Evolutionary conservation across 371 early-diverging fungal genomes (phyloP).

Genomic region (Entomophthora muscae): DNA sequence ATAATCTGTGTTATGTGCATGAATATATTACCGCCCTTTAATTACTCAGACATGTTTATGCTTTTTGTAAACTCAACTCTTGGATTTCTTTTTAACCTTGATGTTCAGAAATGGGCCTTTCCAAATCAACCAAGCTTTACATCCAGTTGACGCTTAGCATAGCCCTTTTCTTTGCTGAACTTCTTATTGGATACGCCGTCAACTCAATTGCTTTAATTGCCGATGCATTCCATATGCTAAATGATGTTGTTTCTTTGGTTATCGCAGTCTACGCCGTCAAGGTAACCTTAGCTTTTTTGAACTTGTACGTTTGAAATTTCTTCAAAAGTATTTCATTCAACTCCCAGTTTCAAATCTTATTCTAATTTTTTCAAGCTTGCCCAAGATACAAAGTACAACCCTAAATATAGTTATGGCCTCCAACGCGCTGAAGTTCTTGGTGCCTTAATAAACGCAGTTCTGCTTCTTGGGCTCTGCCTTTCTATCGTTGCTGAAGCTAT

Average conservation of each 20-base stretch:
- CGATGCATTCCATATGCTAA: conserved; percentile 86
- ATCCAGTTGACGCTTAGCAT: conserved; percentile 43
- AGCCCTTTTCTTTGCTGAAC: conserved; percentile 54
- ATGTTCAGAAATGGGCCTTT: conserved; percentile 11
- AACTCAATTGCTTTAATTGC: conserved; percentile 74
- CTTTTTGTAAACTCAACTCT: too few species aligned
- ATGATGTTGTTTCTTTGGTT: conserved; percentile 58
- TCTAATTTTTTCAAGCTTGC: conserved; percentile 19
- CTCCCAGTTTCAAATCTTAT: too few species aligned
- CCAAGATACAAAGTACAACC: conserved; percentile 23
- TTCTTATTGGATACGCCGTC: conserved; percentile 54
- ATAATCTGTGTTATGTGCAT: too few species aligned
- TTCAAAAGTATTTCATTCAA: too few species aligned
- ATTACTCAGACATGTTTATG: too few species aligned
- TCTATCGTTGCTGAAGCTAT: conserved; percentile 78
- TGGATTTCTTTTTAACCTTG: too few species aligned
- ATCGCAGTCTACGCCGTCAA: conserved; percentile 75
- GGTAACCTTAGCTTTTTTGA: conserved; percentile 28
- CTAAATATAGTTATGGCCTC: conserved; percentile 71
- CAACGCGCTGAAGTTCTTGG: conserved; percentile 86
- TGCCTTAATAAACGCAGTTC: conserved; percentile 77
- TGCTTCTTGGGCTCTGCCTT: conserved; percentile 72
- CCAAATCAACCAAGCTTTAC: conserved; percentile 21
- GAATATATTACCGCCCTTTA: too few species aligned
- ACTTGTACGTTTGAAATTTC: too few species aligned